These are phyloP conservation scores for Aegilops sharonensis DNA, from an alignment of 176 grass and related monocot species.

Conservation along the genomic window DNA sequence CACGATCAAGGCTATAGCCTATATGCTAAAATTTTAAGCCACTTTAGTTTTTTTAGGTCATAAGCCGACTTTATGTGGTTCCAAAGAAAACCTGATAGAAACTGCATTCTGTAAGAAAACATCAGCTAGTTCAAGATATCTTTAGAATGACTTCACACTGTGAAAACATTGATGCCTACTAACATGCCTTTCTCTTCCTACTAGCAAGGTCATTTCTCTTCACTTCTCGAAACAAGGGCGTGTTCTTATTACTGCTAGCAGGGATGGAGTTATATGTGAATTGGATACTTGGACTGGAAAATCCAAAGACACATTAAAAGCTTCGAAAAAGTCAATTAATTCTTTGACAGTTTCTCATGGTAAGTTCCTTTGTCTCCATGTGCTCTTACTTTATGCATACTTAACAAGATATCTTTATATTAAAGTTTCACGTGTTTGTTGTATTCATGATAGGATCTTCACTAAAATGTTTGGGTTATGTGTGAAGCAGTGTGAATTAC, in stretches of 20 bases:
- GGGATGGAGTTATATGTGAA: slow-evolving; percentile 46
- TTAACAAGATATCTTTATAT: neutral
- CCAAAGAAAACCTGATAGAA: neutral
- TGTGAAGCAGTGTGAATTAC: neutral
- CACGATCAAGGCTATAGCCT: neutral
- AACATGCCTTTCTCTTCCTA: slow-evolving; percentile 32
- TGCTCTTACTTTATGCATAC: neutral
- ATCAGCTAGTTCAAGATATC: neutral
- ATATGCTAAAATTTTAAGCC: neutral
- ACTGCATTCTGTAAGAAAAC: neutral
- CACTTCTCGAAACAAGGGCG: slow-evolving; percentile 38
- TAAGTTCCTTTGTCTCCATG: slow-evolving; percentile 24
- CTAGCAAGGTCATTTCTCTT: slow-evolving; percentile 48
- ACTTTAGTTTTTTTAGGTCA: neutral
- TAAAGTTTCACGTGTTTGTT: neutral
- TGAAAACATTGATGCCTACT: neutral
- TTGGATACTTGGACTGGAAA: slow-evolving; percentile 43
- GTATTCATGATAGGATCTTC: neutral
- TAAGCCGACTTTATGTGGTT: neutral
- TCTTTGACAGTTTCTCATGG: slow-evolving; percentile 46
- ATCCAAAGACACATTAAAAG: slow-evolving; percentile 38
- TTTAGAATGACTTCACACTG: neutral
- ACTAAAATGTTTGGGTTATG: neutral
- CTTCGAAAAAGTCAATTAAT: slow-evolving; percentile 47
- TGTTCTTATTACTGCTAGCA: slow-evolving; percentile 36